Evolutionary conservation across 2,329 filamentous ascomycete species (phyloP), one percentile per base, ranked within the genome.

Genomic region (Didymella arachidicola): DNA sequence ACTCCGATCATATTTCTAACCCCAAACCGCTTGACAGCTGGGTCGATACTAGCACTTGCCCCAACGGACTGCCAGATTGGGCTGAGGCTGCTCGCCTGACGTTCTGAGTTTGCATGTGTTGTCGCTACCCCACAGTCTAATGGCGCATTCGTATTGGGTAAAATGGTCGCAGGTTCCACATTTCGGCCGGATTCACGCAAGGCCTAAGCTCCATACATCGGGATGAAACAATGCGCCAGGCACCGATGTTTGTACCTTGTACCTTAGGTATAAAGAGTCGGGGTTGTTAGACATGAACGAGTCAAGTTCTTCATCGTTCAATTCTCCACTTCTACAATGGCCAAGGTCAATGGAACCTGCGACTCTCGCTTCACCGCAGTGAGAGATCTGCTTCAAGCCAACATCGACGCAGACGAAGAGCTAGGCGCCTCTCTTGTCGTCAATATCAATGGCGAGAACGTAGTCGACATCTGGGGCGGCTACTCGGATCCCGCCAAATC

Each of bases 381-480:
- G 11, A 48, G 54, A 14, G 30, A 57, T n/a, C 26, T 62, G 10
- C 32, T 64, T 2, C 61, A 68, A 45, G 41, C 47, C 22, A 60
- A 58, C 7, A 50, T 68, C 44, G 54, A 61, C 14, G 44, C 52
- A 7, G 61, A 55, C 3, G 46, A 59, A 12, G 66, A 68, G 27
- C 44, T 66, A 6, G 66, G 66, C 4, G 63, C 60, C 6, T 68
- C 64, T 12, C 29, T 68, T 34, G 60, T 58, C 14, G 49, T 68
- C 49, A 66, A 68, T 7, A 18, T 68, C 11, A 22, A 60, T 8
- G 66, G 66, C 25, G 60, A 58, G n/a, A 54, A 63, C 8, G 63
- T 68, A 4, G 38, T 68, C 12, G 63, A 68, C 26, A n/a, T 67
- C 41, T 68, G 64, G 58, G 66, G 66, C 22, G 66, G 66, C 12